A percentile compares a stretch with the other conserved stretches of the same genome.
Evolutionary conservation across 306 rosid species (phyloP).

Genomic region (Prunus persica): Prunus_persica_NCBIv2 NC_034012.1:2099501-2100000

Average conservation of each 20-base stretch:
- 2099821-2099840: background rate
- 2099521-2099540: slow-evolving; percentile 54
- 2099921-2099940: background rate
- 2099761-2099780: slow-evolving; percentile 41
- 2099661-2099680: slow-evolving; percentile 55
- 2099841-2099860: slow-evolving; percentile 4
- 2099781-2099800: slow-evolving; percentile 10
- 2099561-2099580: slow-evolving; percentile 31
- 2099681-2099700: slow-evolving; percentile 72
- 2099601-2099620: background rate
- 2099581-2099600: background rate
- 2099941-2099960: background rate
- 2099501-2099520: slow-evolving; percentile 65
- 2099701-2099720: slow-evolving; percentile 68
- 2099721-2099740: slow-evolving; percentile 84
- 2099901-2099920: background rate
- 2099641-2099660: slow-evolving; percentile 66
- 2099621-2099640: slow-evolving; percentile 39
- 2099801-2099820: background rate
- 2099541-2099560: slow-evolving; percentile 47
- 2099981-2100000: background rate
- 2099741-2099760: slow-evolving; percentile 91
- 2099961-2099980: background rate
- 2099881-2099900: background rate
- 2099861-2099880: background rate